These are phyloP conservation scores for Oropetium thomaeum DNA, from an alignment of 176 grass and related monocot genomes.

Conservation along the genomic window DNA sequence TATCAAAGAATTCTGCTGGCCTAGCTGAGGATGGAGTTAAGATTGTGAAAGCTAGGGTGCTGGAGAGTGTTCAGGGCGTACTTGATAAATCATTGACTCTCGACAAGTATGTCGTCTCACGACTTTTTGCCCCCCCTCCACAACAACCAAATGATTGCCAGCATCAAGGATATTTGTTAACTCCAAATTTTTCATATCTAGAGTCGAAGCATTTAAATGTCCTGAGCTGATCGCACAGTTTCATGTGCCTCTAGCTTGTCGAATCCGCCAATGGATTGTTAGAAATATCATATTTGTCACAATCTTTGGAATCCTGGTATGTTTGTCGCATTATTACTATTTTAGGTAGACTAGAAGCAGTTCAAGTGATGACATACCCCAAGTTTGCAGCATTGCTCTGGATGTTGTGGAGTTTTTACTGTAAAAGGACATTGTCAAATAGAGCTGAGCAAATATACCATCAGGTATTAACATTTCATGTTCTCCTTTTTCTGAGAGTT, in stretches of 20 bases:
- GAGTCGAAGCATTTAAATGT: constrained; percentile 68
- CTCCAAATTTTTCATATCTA: constrained; percentile 27
- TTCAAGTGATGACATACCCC: constrained; percentile 31
- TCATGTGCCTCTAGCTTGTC: constrained; percentile 56
- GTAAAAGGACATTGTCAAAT: constrained; percentile 32
- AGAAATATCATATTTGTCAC: constrained; percentile 42
- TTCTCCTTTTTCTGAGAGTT: not conserved
- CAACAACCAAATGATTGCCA: not conserved
- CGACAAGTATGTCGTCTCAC: constrained; percentile 36
- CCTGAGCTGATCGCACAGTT: constrained; percentile 59
- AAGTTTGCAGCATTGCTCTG: constrained; percentile 58
- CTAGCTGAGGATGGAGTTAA: constrained; percentile 35
- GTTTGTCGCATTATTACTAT: constrained; percentile 1
- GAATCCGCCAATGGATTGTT: constrained; percentile 55
- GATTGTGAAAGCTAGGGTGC: constrained; percentile 56
- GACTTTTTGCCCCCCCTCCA: not conserved
- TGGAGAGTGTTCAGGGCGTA: constrained; percentile 40
- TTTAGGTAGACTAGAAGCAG: constrained; percentile 8
- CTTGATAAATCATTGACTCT: constrained; percentile 39
- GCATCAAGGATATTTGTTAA: not conserved
- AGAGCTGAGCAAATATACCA: constrained; percentile 76
- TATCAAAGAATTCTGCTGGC: constrained; percentile 34
- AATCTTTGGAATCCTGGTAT: constrained; percentile 46
- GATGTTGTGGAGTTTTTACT: constrained; percentile 42
- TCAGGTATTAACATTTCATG: constrained; percentile 42